Conservation (phyloP, 352 stramenopile species). For the Phytophthora sp. region DNA sequence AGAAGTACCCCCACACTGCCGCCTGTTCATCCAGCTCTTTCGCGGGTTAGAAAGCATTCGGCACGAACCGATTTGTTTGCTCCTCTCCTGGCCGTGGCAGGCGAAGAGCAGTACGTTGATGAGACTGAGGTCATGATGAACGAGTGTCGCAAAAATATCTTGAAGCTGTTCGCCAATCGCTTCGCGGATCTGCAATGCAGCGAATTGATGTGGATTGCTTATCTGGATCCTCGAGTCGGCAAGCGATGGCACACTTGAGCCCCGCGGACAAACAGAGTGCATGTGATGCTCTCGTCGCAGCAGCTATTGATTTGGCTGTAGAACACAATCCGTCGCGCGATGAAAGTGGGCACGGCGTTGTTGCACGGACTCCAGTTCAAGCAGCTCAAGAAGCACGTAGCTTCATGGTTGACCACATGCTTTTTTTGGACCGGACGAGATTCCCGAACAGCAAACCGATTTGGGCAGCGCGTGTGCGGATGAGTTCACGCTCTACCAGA, state of each 20-base stretch:
- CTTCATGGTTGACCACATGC: no score
- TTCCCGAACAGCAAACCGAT: neutral
- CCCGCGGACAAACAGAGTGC: neutral
- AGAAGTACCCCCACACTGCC: conserved; percentile 20
- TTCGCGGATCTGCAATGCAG: conserved; percentile 4
- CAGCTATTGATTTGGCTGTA: neutral
- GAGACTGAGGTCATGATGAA: conserved; percentile 25
- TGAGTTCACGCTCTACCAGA: neutral
- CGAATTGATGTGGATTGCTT: conserved; percentile 4
- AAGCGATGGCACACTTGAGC: conserved; percentile 13
- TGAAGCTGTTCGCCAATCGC: conserved; percentile 5
- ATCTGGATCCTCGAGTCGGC: neutral
- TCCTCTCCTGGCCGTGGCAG: neutral
- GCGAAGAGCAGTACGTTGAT: conserved; percentile 1
- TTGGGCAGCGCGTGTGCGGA: neutral
- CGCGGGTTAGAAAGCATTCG: conserved; percentile 3
- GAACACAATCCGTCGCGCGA: no score
- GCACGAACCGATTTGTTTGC: conserved; percentile 12
- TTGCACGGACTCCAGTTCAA: no score
- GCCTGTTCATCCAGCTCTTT: conserved; percentile 3
- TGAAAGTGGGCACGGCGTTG: no score
- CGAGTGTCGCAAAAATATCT: conserved; percentile 1
- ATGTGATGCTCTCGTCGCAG: neutral
- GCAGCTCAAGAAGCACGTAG: no score
- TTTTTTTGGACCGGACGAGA: neutral